A percentile compares a stretch with the other conserved stretches of the same genome.
Evolutionary conservation across 2,329 filamentous ascomycete genomes (phyloP).

Genomic region (Pseudogymnoascus sp.): DNA sequence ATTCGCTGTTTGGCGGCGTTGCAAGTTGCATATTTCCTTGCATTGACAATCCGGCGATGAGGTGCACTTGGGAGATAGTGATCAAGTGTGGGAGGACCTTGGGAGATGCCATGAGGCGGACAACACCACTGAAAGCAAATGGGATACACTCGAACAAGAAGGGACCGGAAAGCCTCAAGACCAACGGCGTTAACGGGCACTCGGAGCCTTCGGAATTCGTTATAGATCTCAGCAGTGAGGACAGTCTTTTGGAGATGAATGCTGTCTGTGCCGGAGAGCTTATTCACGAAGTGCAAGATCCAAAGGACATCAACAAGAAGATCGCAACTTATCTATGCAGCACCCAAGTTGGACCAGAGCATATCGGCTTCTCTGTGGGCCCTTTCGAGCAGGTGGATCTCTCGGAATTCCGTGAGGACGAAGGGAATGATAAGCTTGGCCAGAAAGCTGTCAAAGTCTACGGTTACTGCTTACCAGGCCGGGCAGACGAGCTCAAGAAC

Average conservation of each 20-base stretch:
- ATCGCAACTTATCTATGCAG: slow-evolving; percentile 76
- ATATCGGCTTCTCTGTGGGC: slow-evolving; percentile 88
- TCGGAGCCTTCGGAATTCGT: slow-evolving; percentile 21
- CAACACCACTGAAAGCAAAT: slow-evolving; percentile 35
- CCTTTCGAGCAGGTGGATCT: slow-evolving; percentile 93
- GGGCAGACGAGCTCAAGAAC: slow-evolving; percentile 74
- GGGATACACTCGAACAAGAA: slow-evolving; percentile 33
- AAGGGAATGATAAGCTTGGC: slow-evolving; percentile 85
- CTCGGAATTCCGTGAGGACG: slow-evolving; percentile 78
- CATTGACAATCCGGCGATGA: slow-evolving; percentile 73
- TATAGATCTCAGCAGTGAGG: slow-evolving; percentile 56
- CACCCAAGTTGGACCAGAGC: slow-evolving; percentile 70
- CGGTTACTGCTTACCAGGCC: slow-evolving; percentile 81
- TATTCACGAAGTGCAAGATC: slow-evolving; percentile 72
- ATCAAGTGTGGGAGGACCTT: slow-evolving; percentile 81
- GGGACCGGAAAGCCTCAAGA: slow-evolving; percentile 17
- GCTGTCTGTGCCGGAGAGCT: slow-evolving; percentile 87
- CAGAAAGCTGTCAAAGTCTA: slow-evolving; percentile 82
- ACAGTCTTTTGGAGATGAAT: slow-evolving; percentile 79
- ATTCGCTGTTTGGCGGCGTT: slow-evolving; percentile 67
- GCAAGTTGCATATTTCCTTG: slow-evolving; percentile 88
- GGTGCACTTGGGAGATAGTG: slow-evolving; percentile 81
- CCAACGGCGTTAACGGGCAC: slow-evolving; percentile 8
- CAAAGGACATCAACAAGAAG: slow-evolving; percentile 71
- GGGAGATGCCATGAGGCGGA: slow-evolving; percentile 58